These are phyloP conservation scores for Ceratobasidium sp. DNA, from an alignment of 1,284 basidiomycete genomes.

Conservation along the genomic window DNA sequence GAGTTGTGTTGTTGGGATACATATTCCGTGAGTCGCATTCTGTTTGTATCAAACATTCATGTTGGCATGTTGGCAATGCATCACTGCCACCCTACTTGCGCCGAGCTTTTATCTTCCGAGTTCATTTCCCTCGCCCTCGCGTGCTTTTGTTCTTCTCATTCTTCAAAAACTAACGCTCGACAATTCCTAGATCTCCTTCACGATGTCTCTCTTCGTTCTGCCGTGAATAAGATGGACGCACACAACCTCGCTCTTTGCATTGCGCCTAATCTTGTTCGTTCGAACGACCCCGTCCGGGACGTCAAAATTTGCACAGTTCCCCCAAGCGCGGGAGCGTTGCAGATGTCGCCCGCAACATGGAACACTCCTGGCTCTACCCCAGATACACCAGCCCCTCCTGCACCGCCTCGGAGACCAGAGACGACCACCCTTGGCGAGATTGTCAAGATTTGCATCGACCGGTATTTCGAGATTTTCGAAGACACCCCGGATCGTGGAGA, in stretches of 20 bases:
- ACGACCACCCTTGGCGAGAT: constrained; percentile 76
- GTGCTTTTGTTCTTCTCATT: background rate
- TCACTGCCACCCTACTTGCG: constrained; percentile 11
- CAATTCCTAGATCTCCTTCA: constrained; percentile 74
- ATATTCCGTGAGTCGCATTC: constrained; percentile 71
- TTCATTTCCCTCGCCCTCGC: constrained; percentile 9
- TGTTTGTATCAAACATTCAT: background rate
- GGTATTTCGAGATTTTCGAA: constrained; percentile 88
- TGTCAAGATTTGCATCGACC: constrained; percentile 80
- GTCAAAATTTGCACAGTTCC: constrained; percentile 78
- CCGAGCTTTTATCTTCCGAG: background rate
- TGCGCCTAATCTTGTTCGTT: constrained; percentile 79
- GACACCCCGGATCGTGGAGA: constrained; percentile 77
- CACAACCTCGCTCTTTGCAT: constrained; percentile 84
- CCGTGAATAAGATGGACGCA: constrained; percentile 82
- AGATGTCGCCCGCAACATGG: constrained; percentile 48
- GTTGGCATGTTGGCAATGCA: background rate
- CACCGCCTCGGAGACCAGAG: constrained; percentile 57
- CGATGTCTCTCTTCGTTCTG: constrained; percentile 74
- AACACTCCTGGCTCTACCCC: constrained; percentile 30
- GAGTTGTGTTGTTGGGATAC: constrained; percentile 78
- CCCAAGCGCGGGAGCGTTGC: constrained; percentile 56
- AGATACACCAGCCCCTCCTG: constrained; percentile 28
- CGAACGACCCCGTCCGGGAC: constrained; percentile 74
- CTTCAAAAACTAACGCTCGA: constrained; percentile 20